These are phyloP conservation scores for Xylaria multiplex DNA, from an alignment of 2,329 filamentous ascomycete species.

Conservation along the genomic window DNA sequence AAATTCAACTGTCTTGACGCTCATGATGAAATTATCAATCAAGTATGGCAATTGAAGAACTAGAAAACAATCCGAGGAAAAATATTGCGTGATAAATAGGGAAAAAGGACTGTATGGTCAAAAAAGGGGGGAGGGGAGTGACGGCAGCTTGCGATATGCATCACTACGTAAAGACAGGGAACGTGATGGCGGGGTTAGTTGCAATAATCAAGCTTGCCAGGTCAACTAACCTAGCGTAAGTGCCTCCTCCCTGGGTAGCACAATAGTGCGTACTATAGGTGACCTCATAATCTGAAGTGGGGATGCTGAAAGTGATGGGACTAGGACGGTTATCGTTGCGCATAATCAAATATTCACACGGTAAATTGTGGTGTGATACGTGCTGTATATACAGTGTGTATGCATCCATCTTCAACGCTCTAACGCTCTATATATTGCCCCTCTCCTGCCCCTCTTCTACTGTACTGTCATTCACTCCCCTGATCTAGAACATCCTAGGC, in stretches of 20 bases:
- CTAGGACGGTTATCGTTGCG: neutral
- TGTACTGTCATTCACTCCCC: neutral
- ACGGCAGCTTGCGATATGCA: conserved; percentile 33
- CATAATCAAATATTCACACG: conserved; percentile 2
- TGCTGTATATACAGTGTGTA: conserved; percentile 8
- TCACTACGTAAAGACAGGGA: conserved; percentile 33
- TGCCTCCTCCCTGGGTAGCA: too few species aligned
- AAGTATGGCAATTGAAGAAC: conserved; percentile 15
- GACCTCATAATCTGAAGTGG: conserved; percentile 41
- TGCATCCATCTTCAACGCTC: neutral
- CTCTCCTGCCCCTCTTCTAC: neutral
- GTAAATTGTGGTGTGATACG: neutral
- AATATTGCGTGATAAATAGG: conserved; percentile 19
- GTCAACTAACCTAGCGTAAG: conserved; percentile 9
- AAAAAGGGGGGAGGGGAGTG: neutral
- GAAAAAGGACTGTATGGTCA: conserved; percentile 16
- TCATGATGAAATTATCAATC: conserved; percentile 62
- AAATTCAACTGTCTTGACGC: conserved; percentile 79
- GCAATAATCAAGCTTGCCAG: conserved; percentile 25
- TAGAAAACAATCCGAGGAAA: neutral
- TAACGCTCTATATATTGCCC: conserved; percentile 2
- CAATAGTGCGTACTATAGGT: conserved; percentile 18
- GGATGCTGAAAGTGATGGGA: conserved; percentile 19
- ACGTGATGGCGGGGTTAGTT: conserved; percentile 34
- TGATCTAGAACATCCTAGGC: conserved; percentile 23